A percentile compares a stretch with the other conserved stretches of the same genome.
Evolutionary conservation across 225 moss, liverwort and hornwort genomes (phyloP).

Genomic region (Anthoceros angustus): DNA sequence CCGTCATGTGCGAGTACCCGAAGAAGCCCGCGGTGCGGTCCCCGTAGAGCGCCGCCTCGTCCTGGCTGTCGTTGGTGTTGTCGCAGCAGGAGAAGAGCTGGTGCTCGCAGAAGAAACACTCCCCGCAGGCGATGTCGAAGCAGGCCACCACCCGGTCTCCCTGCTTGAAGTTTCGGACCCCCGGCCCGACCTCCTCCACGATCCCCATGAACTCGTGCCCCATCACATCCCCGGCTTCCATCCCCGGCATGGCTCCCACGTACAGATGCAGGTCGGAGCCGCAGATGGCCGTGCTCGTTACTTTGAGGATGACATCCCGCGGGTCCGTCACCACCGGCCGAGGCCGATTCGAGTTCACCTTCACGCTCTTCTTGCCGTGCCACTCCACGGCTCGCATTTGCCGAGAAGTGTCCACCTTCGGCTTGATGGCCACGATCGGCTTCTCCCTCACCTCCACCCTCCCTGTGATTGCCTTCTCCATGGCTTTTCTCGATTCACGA

Average conservation of each 20-base stretch:
- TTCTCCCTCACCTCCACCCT: background rate
- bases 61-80: constrained; percentile 48
- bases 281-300: constrained; percentile 56
- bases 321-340: constrained; percentile 6
- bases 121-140: constrained; percentile 66
- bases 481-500: background rate
- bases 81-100: constrained; percentile 47
- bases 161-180: constrained; percentile 20
- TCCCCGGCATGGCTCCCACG: constrained; percentile 55
- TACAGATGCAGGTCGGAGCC: constrained; percentile 82
- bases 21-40: constrained; percentile 64
- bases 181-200: constrained; percentile 56
- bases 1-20: constrained; percentile 85
- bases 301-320: constrained; percentile 40
- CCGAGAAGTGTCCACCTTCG: background rate
- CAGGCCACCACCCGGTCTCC: constrained; percentile 57
- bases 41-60: constrained; percentile 34
- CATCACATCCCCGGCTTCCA: constrained; percentile 58
- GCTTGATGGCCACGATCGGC: constrained; percentile 1
- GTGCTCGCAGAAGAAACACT: constrained; percentile 43
- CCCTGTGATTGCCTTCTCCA: background rate
- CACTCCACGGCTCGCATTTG: constrained; percentile 28
- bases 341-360: constrained; percentile 4
- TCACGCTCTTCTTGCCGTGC: constrained; percentile 17
- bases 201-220: constrained; percentile 87